These are phyloP conservation scores for Mycena floridula DNA, from an alignment of 768 basidiomycete species.

Conservation along the genomic window DNA sequence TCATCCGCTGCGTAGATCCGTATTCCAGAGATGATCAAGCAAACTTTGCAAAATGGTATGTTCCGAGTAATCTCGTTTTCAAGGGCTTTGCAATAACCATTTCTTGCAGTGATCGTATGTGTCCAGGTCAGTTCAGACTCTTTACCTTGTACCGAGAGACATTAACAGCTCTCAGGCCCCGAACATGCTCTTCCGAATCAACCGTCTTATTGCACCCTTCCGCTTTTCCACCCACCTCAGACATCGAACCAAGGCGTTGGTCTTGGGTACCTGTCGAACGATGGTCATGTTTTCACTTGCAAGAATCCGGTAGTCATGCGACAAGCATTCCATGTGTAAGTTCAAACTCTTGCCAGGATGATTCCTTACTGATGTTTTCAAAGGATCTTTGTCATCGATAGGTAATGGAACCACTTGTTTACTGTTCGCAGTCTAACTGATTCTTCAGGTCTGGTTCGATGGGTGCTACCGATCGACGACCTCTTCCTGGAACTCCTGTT, in stretches of 20 bases:
- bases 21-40: conserved; percentile 53
- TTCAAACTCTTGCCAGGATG: conserved; percentile 1
- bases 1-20: conserved; percentile 40
- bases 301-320: conserved; percentile 45
- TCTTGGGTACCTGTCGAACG: conserved; percentile 45
- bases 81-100: neutral
- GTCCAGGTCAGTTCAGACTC: conserved; percentile 29
- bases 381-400: conserved; percentile 50
- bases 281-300: conserved; percentile 52
- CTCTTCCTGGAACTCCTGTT: conserved; percentile 37
- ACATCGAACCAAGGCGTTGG: conserved; percentile 21
- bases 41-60: conserved; percentile 49
- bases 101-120: conserved; percentile 40
- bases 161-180: conserved; percentile 27
- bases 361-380: neutral
- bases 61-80: neutral
- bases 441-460: conserved; percentile 49
- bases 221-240: conserved; percentile 42
- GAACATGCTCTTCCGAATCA: conserved; percentile 42
- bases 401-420: conserved; percentile 17
- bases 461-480: conserved; percentile 31
- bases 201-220: conserved; percentile 49
- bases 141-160: neutral
- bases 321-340: conserved; percentile 58
- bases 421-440: neutral